These are phyloP conservation scores for Debaryomyces udenii DNA, from an alignment of 1,139 yeast species.

Conservation along the genomic window DNA sequence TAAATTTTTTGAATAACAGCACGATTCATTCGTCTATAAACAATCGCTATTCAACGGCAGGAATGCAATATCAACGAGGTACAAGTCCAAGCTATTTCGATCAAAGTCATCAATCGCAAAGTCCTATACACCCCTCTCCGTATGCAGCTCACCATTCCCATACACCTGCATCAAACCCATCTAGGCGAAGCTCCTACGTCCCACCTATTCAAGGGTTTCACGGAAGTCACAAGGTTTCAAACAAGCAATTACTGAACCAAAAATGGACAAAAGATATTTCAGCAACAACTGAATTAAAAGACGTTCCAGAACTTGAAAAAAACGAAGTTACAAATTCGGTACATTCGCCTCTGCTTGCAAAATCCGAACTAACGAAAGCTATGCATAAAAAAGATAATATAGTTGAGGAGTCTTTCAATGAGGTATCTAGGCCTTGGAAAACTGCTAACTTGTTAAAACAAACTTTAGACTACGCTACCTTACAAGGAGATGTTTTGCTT, in stretches of 20 bases:
- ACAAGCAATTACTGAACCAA: constrained; percentile 6
- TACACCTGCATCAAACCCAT: constrained; percentile 22
- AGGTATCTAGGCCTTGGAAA: constrained; percentile 33
- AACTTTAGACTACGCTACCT: constrained; percentile 55
- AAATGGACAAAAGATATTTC: constrained; percentile 1
- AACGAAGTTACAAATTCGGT: neutral
- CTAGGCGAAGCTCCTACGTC: constrained; percentile 27
- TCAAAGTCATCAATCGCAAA: constrained; percentile 15
- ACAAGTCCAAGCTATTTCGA: constrained; percentile 19
- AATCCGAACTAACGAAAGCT: constrained; percentile 39
- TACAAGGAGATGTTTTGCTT: constrained; percentile 68
- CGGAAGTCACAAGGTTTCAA: constrained; percentile 11
- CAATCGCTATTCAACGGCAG: constrained; percentile 18
- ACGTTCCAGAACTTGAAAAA: constrained; percentile 15
- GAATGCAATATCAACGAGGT: constrained; percentile 10
- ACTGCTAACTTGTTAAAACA: constrained; percentile 36
- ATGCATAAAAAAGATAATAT: constrained; percentile 19
- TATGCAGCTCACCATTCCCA: constrained; percentile 6
- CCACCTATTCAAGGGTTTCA: constrained; percentile 23
- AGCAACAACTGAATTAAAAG: constrained; percentile 12
- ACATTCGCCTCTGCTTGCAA: constrained; percentile 7
- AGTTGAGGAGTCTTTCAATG: neutral
- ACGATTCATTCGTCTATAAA: constrained; percentile 8
- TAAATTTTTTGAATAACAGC: constrained; percentile 39
- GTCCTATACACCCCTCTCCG: constrained; percentile 5